These are phyloP conservation scores for Ajuga reptans DNA, from an alignment of 305 asterid genomes.

Conservation along the genomic window DNA sequence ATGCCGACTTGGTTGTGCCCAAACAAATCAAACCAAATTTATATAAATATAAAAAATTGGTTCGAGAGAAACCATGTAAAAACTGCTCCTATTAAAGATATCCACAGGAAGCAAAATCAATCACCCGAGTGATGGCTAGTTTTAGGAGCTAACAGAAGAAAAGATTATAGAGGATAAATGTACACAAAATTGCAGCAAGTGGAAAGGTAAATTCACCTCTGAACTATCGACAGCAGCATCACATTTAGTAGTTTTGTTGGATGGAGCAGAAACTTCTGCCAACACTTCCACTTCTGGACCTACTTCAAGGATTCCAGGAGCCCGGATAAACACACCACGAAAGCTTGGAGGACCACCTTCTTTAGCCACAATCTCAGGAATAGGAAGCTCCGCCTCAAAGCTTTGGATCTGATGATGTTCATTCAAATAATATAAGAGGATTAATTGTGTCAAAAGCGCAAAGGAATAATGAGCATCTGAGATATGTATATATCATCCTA, in stretches of 20 bases:
- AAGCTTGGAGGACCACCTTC: constrained; percentile 92
- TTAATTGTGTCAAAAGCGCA: neutral
- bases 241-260: constrained; percentile 30
- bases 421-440: neutral
- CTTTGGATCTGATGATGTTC: constrained; percentile 61
- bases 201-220: constrained; percentile 35
- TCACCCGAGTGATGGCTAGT: neutral
- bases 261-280: constrained; percentile 57
- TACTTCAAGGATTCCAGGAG: constrained; percentile 88
- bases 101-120: neutral
- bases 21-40: too few relatives aligned
- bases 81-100: neutral
- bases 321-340: constrained; percentile 87
- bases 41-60: too few relatives aligned
- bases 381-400: constrained; percentile 69
- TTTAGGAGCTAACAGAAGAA: neutral
- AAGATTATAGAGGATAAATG: neutral
- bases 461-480: neutral
- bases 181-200: neutral
- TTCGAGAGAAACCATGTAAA: neutral
- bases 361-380: constrained; percentile 67
- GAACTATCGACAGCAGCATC: constrained; percentile 28
- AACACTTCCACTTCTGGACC: constrained; percentile 87
- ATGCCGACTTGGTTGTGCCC: too few relatives aligned
- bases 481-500: neutral